Evolutionary conservation across 768 basidiomycete genomes (phyloP), one percentile per base, ranked within the genome.

Genomic region (Suillus cothurnatus): DNA sequence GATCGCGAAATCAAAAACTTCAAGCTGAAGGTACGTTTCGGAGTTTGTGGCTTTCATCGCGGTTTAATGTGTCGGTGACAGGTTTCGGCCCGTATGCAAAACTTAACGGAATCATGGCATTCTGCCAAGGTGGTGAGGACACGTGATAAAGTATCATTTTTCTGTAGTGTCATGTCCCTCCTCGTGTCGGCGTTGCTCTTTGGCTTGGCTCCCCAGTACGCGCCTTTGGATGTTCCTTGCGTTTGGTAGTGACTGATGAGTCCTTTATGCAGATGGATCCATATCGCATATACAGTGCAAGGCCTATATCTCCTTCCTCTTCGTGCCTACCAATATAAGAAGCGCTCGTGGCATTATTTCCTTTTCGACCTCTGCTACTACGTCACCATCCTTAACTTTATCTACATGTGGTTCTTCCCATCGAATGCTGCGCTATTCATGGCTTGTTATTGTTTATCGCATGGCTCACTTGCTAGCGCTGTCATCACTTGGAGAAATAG

Each of bases 401-500:
- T 97, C 69, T 99, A 88, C 81, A 83, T 99, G 70, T 99, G 96
- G 96, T 70, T 94, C 53, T 80, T 97, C 67, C 97, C 97, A 0
- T 80, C 81, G 6, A 94, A 85, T 64, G 81, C 90, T 7, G 81
- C 86, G 3, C 83, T 99, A 21, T 98, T 97, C 78, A 86, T 94
- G 59, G 93, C 95, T 5, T 96, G 94, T 72, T 99, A 97, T 72
- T 93, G 93, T 69, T 84, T 99, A 31, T 92, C 94, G 0, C 90
- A 97, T 73, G 97, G 95, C 0, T 86, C 92, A 0, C 85, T 97
- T 38, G 96, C 94, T 0, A 94, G 92, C 61, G 96, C 97, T 0
- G 95, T 99, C 58, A 93, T 98, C 70, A 98, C 97, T 12, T 99
- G 97, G 97, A 85, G 97, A 66, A 99, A 99, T 73, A 96, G 94